Evolutionary conservation across 2,329 filamentous ascomycete genomes (phyloP).

Genomic region (Fusarium papillatum): DNA sequence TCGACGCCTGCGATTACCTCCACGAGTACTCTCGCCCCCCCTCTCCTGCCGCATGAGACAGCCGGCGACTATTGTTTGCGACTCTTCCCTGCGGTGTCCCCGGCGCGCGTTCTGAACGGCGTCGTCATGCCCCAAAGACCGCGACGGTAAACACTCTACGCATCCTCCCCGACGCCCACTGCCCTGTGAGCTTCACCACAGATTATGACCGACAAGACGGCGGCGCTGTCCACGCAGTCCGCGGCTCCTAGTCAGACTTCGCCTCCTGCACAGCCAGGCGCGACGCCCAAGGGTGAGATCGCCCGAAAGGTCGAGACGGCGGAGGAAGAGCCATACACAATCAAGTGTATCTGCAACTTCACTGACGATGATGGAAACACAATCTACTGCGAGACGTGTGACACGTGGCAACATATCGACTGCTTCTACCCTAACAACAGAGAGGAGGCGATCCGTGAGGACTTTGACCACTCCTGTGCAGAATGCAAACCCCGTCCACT

Average conservation of each 20-base stretch:
- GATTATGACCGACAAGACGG: conserved; percentile 75
- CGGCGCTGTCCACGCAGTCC: conserved; percentile 67
- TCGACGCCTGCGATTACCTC: conserved; percentile 34
- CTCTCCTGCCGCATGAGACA: conserved; percentile 41
- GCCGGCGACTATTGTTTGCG: conserved; percentile 33
- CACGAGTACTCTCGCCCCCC: conserved; percentile 6
- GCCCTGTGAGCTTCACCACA: conserved; percentile 59
- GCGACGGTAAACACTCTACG: conserved; percentile 62
- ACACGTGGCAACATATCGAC: conserved; percentile 98
- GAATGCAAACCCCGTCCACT: conserved; percentile 87
- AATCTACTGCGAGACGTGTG: conserved; percentile 95
- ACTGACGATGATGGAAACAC: conserved; percentile 97
- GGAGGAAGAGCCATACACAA: conserved; percentile 89
- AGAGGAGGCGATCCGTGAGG: conserved; percentile 77
- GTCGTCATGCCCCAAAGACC: conserved; percentile 72
- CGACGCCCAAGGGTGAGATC: conserved; percentile 55
- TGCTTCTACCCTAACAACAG: conserved; percentile 90
- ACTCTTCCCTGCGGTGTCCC: conserved; percentile 34
- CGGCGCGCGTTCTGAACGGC: conserved; percentile 60
- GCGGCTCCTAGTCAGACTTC: conserved; percentile 68
- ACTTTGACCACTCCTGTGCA: conserved; percentile 87
- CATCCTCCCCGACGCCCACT: conserved; percentile 52
- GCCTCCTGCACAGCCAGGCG: conserved; percentile 49
- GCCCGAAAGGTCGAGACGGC: conserved; percentile 63
- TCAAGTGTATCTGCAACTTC: conserved; percentile 97